Evolutionary conservation across 192 early-diverging fungal species (phyloP).

Genomic region (Anaeromyces robustus): DNA sequence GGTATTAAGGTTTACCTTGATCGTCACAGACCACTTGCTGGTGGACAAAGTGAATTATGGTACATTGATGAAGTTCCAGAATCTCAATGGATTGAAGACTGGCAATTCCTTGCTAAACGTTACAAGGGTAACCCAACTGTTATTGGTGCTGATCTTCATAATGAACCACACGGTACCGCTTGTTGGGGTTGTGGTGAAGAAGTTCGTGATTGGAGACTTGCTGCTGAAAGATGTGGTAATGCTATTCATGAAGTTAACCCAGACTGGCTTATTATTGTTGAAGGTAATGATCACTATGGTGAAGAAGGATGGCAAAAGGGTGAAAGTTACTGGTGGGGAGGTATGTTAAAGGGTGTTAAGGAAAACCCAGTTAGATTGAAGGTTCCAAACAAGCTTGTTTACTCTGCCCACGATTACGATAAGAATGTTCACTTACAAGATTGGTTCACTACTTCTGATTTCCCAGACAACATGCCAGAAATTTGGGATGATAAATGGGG

Average conservation of each 20-base stretch:
- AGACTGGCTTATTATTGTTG: not conserved
- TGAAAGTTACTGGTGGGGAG: slow-evolving; percentile 11
- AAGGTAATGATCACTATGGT: not conserved
- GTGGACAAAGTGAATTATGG: slow-evolving; percentile 12
- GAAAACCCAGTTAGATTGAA: slow-evolving; percentile 6
- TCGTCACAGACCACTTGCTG: slow-evolving; percentile 7
- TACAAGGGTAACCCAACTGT: slow-evolving; percentile 9
- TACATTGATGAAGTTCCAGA: slow-evolving; percentile 10
- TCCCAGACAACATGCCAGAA: not conserved
- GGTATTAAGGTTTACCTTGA: slow-evolving; percentile 13
- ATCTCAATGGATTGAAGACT: slow-evolving; percentile 13
- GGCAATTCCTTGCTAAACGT: slow-evolving; percentile 11
- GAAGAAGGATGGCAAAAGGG: slow-evolving; percentile 1
- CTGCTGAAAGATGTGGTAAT: not conserved
- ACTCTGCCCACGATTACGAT: slow-evolving; percentile 7
- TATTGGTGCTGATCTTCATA: slow-evolving; percentile 9
- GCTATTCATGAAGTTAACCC: slow-evolving; percentile 8
- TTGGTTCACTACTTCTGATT: not conserved
- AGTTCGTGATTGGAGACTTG: not conserved
- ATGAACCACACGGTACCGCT: no score
- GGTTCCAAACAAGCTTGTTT: slow-evolving; percentile 12
- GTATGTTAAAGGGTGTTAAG: slow-evolving; percentile 3
- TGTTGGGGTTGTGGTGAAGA: not conserved
- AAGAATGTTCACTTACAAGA: not conserved
- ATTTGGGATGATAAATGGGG: not conserved